Conservation (phyloP, 2,329 filamentous ascomycete genomes). For the Zasmidium citrigriseum region DNA sequence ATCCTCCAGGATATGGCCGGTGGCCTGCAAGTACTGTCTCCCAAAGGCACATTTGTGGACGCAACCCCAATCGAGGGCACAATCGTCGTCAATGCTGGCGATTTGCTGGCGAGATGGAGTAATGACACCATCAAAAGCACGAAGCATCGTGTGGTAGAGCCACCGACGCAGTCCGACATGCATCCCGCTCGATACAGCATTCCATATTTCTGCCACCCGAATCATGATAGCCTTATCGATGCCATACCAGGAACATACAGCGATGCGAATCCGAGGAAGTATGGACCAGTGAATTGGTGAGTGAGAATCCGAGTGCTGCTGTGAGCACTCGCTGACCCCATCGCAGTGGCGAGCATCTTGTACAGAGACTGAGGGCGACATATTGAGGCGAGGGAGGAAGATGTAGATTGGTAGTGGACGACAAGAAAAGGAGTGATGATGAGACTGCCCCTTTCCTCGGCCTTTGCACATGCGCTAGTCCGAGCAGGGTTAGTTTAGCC, state of each 20-base stretch:
- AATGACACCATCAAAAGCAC: constrained; percentile 91
- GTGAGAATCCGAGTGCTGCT: neutral
- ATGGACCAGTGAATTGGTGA: constrained; percentile 64
- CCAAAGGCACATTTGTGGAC: constrained; percentile 73
- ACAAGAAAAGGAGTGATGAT: too few relatives aligned
- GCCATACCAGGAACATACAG: constrained; percentile 77
- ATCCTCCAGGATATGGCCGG: constrained; percentile 52
- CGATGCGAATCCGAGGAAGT: constrained; percentile 69
- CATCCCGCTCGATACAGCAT: constrained; percentile 80
- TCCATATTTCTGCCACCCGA: constrained; percentile 90
- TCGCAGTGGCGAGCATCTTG: constrained; percentile 72
- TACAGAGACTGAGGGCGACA: constrained; percentile 74
- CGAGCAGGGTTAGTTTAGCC: too few relatives aligned
- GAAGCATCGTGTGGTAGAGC: constrained; percentile 85
- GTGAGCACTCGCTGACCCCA: neutral
- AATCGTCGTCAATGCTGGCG: constrained; percentile 85
- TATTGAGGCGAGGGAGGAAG: too few relatives aligned
- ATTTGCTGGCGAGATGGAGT: constrained; percentile 75
- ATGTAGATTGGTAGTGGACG: too few relatives aligned
- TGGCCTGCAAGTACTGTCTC: constrained; percentile 65
- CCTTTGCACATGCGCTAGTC: too few relatives aligned
- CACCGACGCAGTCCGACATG: constrained; percentile 58
- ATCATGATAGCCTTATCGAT: constrained; percentile 73
- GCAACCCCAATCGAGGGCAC: constrained; percentile 79
- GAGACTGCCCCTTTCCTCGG: too few relatives aligned